Base-by-base conservation (phyloP, 1,139 yeast genomes). In the Groenewaldozyma auringiensis region DNA sequence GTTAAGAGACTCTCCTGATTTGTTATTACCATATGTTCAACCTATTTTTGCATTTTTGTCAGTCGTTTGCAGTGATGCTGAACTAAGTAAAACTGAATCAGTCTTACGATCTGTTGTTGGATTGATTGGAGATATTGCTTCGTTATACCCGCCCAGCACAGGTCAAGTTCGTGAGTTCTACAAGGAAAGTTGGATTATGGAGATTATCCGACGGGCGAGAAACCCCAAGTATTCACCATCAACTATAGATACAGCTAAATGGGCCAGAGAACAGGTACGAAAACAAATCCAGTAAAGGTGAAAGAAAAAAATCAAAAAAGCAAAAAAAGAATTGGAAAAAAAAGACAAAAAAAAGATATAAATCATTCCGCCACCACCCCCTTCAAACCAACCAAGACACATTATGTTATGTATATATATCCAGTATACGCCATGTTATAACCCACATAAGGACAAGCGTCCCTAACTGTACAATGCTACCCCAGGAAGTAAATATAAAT, bases 231-330 rank as follows among this genome's bases (percentile, higher is more conserved):
- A 81, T 60, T 72, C 79, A 40, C 76, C 75, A 52, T 70, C 75
- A 47, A 87, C 96, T 9, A 79, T 78, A 62, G 94, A 84, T 59
- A 86, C 95, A 22, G 96, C 96, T 14, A 79, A 89, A 67, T 92
- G 97, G 96, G 96, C 97, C 11, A 78, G 94, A 57, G 95, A 85
- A 58, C 95, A 81, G 66, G 88, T 14, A 18, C 21, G 38, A 35
- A 14, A 18, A 35, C 38, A 35, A 20, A 4, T 35, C 6, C 38
- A 35, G 14, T 35, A 35, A 20, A 35, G 13, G 18, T 32, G 11
- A 25, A 25, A 25, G 11, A 11, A 6, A 25, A 11, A 11, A 25
- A 25, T 25, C 6, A 25, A 6, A 25, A 25, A 6, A 8, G 29
- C 29, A 25, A 25, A 25, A 25, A 25, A 25, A 25, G 11, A 25